phyloP scores from a whole-genome alignment of 2,329 filamentous ascomycete genomes.

The Sporothrix mexicana region DNA sequence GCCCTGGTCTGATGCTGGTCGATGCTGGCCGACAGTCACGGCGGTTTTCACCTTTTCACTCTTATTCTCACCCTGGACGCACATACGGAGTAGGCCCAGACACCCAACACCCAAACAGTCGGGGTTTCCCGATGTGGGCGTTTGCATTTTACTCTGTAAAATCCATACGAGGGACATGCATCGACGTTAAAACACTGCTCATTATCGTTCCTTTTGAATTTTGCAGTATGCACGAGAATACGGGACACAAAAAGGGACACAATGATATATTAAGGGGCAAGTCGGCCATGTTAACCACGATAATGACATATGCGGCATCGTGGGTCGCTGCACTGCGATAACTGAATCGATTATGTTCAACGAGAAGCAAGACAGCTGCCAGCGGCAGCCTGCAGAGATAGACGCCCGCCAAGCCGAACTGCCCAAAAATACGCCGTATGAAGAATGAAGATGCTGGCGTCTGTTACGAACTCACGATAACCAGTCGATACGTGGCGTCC shows the following conservation, averaged over 20 bases:
- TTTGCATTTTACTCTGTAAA: neutral
- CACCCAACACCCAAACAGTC: too few species aligned
- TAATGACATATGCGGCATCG: neutral
- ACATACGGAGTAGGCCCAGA: neutral
- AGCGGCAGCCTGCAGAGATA: slow-evolving; percentile 18
- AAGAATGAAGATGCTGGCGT: neutral
- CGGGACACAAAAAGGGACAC: neutral
- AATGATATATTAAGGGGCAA: slow-evolving; percentile 22
- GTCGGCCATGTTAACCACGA: neutral
- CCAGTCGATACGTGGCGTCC: neutral
- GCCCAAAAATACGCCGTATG: neutral
- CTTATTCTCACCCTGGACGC: slow-evolving; percentile 1
- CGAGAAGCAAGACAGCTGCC: neutral
- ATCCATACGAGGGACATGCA: neutral
- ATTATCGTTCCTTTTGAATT: neutral
- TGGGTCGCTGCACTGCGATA: neutral
- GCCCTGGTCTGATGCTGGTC: neutral
- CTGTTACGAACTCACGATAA: neutral
- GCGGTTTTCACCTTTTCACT: too few species aligned
- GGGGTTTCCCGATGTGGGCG: slow-evolving; percentile 15
- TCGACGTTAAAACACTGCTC: neutral
- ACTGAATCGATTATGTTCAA: slow-evolving; percentile 6
- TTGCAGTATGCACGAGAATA: neutral
- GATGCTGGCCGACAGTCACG: neutral
- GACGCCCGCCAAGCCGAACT: slow-evolving; percentile 10